Percentiles rank a stretch among this genome's conserved stretches.
These are phyloP conservation scores for Tetracladium marchalianum DNA, from an alignment of 495 filamentous ascomycete species.

Conservation along the genomic window DNA sequence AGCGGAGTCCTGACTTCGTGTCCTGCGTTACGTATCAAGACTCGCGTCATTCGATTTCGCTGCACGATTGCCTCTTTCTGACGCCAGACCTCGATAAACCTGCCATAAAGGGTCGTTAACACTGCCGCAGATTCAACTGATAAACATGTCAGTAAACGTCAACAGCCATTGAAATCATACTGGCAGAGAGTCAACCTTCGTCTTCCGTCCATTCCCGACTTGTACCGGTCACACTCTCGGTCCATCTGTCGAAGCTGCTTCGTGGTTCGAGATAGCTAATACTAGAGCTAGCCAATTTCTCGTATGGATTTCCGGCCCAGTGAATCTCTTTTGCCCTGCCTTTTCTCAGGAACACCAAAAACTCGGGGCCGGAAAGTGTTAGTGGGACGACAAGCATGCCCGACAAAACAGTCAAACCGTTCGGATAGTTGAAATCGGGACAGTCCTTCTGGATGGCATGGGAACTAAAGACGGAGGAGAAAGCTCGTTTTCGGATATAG, in stretches of 20 bases:
- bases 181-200: too few relatives aligned
- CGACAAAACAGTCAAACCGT: conserved; percentile 67
- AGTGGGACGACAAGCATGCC: conserved; percentile 79
- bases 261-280: conserved; percentile 63
- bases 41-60: conserved; percentile 65
- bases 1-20: conserved; percentile 78
- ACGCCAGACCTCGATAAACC: conserved; percentile 62
- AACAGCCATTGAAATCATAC: too few relatives aligned
- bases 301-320: conserved; percentile 92
- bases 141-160: too few relatives aligned
- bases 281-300: conserved; percentile 55
- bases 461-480: conserved; percentile 65
- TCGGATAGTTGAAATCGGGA: conserved; percentile 66
- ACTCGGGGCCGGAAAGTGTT: conserved; percentile 64
- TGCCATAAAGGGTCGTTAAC: conserved; percentile 7
- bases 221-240: conserved; percentile 60
- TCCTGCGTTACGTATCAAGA: conserved; percentile 34
- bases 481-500: conserved; percentile 63
- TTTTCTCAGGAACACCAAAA: conserved; percentile 84
- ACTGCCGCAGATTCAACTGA: conserved; percentile 10
- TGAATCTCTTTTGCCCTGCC: conserved; percentile 62
- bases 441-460: conserved; percentile 72
- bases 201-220: conserved; percentile 66
- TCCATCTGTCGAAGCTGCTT: conserved; percentile 66
- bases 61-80: conserved; percentile 82